A percentile compares a stretch with the other conserved stretches of the same genome.
phyloP scores from a whole-genome alignment of 805 yeast genomes.

The Yarrowia hollandica region DNA sequence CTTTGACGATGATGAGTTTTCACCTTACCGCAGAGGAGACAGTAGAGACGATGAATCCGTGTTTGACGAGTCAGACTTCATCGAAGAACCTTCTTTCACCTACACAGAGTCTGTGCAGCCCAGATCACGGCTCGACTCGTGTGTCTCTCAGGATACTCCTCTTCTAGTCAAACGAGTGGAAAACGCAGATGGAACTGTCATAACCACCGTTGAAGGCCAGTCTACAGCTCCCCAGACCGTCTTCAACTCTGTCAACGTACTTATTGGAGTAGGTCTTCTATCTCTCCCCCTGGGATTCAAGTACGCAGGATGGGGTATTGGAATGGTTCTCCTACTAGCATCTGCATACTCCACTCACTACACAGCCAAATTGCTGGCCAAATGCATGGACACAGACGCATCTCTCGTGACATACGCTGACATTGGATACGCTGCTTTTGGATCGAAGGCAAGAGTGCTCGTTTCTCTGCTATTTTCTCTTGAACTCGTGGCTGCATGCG shows the following conservation, averaged over 20 bases:
- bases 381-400: slow-evolving; percentile 76
- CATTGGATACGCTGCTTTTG: slow-evolving; percentile 82
- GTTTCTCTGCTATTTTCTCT: slow-evolving; percentile 73
- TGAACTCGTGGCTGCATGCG: slow-evolving; percentile 79
- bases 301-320: slow-evolving; percentile 59
- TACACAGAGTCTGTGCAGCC: slow-evolving; percentile 18
- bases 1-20: slow-evolving; percentile 55
- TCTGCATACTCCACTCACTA: slow-evolving; percentile 72
- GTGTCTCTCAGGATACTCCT: slow-evolving; percentile 50
- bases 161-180: slow-evolving; percentile 63
- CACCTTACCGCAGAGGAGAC: slow-evolving; percentile 15
- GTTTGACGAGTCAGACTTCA: slow-evolving; percentile 30
- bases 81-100: slow-evolving; percentile 29
- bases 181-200: slow-evolving; percentile 65
- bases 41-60: slow-evolving; percentile 8
- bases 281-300: slow-evolving; percentile 63
- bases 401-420: slow-evolving; percentile 86
- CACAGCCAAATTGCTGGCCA: slow-evolving; percentile 72
- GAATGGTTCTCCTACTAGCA: slow-evolving; percentile 55
- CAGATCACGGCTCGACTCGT: slow-evolving; percentile 30
- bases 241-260: slow-evolving; percentile 60
- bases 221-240: slow-evolving; percentile 71
- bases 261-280: slow-evolving; percentile 66
- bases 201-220: slow-evolving; percentile 75
- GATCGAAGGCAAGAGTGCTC: slow-evolving; percentile 68